These are phyloP conservation scores for Acacia pycnantha DNA, from an alignment of 331 rosid genomes.

Conservation along the genomic window DNA sequence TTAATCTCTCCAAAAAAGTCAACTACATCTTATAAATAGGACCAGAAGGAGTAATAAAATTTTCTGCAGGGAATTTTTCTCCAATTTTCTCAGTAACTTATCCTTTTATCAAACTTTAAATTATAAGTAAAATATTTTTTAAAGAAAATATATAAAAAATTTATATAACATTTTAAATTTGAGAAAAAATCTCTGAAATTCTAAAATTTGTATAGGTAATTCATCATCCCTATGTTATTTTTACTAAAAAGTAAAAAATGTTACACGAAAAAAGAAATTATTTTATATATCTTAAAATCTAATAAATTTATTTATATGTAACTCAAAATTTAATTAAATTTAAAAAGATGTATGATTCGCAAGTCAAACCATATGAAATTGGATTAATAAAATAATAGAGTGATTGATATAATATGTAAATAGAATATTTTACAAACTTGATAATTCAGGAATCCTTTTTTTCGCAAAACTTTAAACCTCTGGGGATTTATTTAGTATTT, in stretches of 20 bases:
- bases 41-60: no score
- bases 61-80: no score
- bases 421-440: background rate
- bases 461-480: background rate
- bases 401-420: background rate
- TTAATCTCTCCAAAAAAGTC: no score
- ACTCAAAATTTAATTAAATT: background rate
- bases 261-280: background rate
- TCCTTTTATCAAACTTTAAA: background rate
- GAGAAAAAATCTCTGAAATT: background rate
- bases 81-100: background rate
- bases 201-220: background rate
- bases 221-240: background rate
- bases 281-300: background rate
- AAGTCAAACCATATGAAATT: background rate
- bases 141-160: no score
- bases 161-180: no score
- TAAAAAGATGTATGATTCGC: background rate
- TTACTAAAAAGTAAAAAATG: background rate
- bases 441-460: background rate
- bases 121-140: no score
- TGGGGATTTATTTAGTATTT: background rate
- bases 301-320: background rate
- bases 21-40: no score
- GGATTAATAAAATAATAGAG: background rate